A percentile compares a stretch with the other conserved stretches of the same genome.
Evolutionary conservation across 2,329 filamentous ascomycete species (phyloP).

Genomic region (Dactylonectria macrodidyma): DNA sequence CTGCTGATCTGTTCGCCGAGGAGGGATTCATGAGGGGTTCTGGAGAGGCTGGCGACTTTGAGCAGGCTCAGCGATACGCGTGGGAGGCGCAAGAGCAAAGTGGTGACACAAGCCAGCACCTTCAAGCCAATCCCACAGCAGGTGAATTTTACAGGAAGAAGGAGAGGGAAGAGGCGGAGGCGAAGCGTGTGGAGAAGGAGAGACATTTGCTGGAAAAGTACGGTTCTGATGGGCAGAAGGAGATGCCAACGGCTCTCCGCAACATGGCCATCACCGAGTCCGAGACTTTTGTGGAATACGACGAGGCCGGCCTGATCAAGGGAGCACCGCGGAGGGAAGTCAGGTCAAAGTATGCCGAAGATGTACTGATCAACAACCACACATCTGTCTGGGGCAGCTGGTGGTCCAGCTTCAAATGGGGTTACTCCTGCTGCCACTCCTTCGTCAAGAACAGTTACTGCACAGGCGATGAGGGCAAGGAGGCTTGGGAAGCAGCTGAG

Average conservation of each 20-base stretch:
- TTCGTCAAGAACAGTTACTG: slow-evolving; percentile 97
- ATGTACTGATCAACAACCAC: slow-evolving; percentile 92
- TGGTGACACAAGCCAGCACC: slow-evolving; percentile 84
- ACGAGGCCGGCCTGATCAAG: slow-evolving; percentile 90
- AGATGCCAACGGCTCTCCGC: slow-evolving; percentile 73
- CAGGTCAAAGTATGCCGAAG: slow-evolving; percentile 93
- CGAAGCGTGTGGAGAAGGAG: slow-evolving; percentile 76
- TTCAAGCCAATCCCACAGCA: slow-evolving; percentile 96
- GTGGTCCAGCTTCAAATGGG: slow-evolving; percentile 97
- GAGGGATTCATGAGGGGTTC: slow-evolving; percentile 92
- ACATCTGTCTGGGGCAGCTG: slow-evolving; percentile 95
- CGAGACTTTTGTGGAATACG: slow-evolving; percentile 94
- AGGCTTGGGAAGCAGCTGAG: slow-evolving; percentile 84
- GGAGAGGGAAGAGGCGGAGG: slow-evolving; percentile 80
- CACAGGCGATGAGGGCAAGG: slow-evolving; percentile 90
- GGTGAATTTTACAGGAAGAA: slow-evolving; percentile 89
- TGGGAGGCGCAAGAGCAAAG: slow-evolving; percentile 94
- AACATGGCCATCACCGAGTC: slow-evolving; percentile 82
- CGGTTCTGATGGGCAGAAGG: slow-evolving; percentile 74
- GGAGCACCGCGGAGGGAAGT: slow-evolving; percentile 82
- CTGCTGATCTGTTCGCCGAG: slow-evolving; percentile 88
- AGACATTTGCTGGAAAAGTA: slow-evolving; percentile 86
- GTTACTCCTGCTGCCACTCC: slow-evolving; percentile 95
- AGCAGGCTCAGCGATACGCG: slow-evolving; percentile 88
- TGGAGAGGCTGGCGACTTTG: slow-evolving; percentile 94